Evolutionary conservation across 208 protist species (phyloP).

Genomic region (Phytomonas sp.): DNA sequence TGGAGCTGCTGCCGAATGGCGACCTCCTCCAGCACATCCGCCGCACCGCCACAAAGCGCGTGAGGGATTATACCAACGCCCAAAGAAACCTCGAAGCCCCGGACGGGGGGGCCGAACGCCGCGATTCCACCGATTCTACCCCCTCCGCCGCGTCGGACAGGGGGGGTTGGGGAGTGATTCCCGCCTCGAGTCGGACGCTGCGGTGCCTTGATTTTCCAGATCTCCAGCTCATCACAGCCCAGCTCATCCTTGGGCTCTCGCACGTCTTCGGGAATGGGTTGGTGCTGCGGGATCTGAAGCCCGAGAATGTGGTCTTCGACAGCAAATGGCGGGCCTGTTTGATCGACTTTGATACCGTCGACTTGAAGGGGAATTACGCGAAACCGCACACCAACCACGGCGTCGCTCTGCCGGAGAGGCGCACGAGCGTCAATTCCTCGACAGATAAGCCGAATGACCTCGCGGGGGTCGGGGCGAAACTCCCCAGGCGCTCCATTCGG

Average conservation of each 20-base stretch:
- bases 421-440: not conserved
- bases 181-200: constrained; percentile 16
- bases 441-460: not conserved
- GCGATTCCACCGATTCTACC: not conserved
- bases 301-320: constrained; percentile 85
- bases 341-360: constrained; percentile 86
- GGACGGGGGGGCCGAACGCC: not conserved
- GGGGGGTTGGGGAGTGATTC: constrained; percentile 20
- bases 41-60: constrained; percentile 20
- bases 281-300: constrained; percentile 86
- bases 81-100: too few relatives aligned
- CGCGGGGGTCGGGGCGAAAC: not conserved
- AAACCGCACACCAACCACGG: constrained; percentile 44
- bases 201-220: constrained; percentile 75
- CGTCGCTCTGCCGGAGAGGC: constrained; percentile 20
- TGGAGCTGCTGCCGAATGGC: constrained; percentile 91
- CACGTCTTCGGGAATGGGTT: constrained; percentile 44
- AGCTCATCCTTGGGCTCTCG: constrained; percentile 58
- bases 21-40: constrained; percentile 89
- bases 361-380: constrained; percentile 22
- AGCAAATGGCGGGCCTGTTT: constrained; percentile 67
- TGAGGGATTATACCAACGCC: constrained; percentile 19
- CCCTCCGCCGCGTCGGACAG: too few relatives aligned
- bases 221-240: constrained; percentile 76
- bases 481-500: constrained; percentile 41